phyloP scores from a whole-genome alignment of 495 filamentous ascomycete genomes.

The Astrothelium macrocarpum region DNA sequence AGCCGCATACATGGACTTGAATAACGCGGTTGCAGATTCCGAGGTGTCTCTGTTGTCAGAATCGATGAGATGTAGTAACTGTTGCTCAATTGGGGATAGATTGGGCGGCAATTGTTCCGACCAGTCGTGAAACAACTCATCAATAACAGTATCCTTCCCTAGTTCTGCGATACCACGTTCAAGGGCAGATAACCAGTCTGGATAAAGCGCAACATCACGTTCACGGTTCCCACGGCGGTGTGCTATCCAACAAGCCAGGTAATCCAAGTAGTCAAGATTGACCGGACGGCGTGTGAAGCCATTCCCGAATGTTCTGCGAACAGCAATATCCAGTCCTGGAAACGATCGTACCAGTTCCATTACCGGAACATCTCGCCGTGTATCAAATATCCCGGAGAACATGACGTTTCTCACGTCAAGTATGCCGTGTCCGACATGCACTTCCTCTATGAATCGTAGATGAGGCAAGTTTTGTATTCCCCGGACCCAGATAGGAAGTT shows the following conservation, averaged over 20 bases:
- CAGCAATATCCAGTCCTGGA: neutral
- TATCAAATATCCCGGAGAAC: neutral
- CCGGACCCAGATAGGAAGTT: neutral
- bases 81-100: neutral
- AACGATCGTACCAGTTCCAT: neutral
- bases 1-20: constrained; percentile 1
- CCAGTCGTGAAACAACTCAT: neutral
- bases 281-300: neutral
- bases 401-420: neutral
- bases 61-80: neutral
- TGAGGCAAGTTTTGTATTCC: neutral
- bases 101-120: neutral
- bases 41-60: neutral
- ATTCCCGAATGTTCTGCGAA: neutral
- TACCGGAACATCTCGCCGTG: neutral
- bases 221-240: neutral
- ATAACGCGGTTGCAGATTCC: neutral
- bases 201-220: neutral
- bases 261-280: neutral
- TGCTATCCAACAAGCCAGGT: neutral
- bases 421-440: neutral
- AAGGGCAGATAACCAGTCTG: neutral
- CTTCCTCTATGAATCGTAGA: neutral
- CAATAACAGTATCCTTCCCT: neutral
- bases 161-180: neutral